phyloP scores from a whole-genome alignment of 768 basidiomycete species.

The Leccinum broughii region DNA sequence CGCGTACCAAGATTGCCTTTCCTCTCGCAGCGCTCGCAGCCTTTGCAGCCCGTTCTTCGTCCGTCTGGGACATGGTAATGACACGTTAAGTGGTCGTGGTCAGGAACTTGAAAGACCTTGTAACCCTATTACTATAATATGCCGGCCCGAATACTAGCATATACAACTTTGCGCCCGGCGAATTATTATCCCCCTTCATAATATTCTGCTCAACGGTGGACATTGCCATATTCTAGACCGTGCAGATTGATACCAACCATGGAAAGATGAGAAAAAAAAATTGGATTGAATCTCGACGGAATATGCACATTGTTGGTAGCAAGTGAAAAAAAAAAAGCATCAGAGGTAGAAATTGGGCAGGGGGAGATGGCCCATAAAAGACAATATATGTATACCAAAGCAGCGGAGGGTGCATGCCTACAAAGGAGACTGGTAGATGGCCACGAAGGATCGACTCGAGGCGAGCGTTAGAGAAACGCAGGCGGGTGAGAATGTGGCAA shows the following conservation, averaged over 20 bases:
- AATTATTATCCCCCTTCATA: conserved; percentile 2
- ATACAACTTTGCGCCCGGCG: conserved; percentile 1
- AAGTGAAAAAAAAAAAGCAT: conserved; percentile 37
- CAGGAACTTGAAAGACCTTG: conserved; percentile 3
- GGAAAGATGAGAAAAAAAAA: conserved; percentile 15
- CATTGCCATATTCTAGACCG: conserved; percentile 1
- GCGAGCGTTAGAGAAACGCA: conserved; percentile 47
- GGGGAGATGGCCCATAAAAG: conserved; percentile 34
- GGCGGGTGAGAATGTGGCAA: conserved; percentile 55
- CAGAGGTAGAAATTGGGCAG: conserved; percentile 35
- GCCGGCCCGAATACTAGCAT: not conserved
- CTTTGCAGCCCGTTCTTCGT: conserved; percentile 76
- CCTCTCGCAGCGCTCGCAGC: conserved; percentile 85
- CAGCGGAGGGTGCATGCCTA: conserved; percentile 34
- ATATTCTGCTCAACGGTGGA: conserved; percentile 6
- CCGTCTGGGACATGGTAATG: conserved; percentile 42
- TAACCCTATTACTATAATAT: not conserved
- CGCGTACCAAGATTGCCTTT: conserved; percentile 67
- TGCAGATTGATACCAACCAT: not conserved
- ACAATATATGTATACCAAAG: conserved; percentile 39
- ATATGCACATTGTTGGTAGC: conserved; percentile 50
- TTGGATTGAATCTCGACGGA: conserved; percentile 39
- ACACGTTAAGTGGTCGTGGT: conserved; percentile 9
- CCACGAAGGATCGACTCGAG: conserved; percentile 65
- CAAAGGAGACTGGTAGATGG: conserved; percentile 38